Percentiles rank a stretch among this genome's conserved stretches.
phyloP scores from a whole-genome alignment of 768 basidiomycete species.

The Suillus clintonianus region DNA sequence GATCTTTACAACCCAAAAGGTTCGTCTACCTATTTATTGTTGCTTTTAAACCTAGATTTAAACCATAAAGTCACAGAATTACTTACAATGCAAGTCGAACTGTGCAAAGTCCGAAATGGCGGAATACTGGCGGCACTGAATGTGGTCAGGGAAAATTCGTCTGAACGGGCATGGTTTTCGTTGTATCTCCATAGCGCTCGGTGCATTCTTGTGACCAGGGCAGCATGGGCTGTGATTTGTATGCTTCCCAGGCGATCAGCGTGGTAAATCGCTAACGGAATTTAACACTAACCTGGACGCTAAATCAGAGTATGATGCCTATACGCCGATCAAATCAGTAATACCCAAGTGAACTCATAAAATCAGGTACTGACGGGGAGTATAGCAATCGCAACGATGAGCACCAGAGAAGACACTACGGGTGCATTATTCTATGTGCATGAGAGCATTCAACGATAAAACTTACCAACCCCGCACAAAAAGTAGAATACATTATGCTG shows the following conservation, averaged over 20 bases:
- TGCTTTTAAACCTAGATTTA: not conserved
- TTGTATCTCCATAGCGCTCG: not conserved
- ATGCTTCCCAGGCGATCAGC: not conserved
- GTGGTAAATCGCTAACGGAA: not conserved
- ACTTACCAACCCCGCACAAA: not conserved
- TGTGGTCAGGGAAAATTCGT: not conserved
- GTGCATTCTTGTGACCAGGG: not conserved
- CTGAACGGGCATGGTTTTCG: not conserved
- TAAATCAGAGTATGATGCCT: not conserved
- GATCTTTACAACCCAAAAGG: not conserved
- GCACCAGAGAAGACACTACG: not conserved
- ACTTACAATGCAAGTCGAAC: not conserved
- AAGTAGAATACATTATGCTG: slow-evolving; percentile 1
- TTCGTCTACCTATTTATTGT: not conserved
- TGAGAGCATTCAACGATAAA: not conserved
- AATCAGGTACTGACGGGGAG: not conserved
- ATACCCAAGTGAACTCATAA: not conserved
- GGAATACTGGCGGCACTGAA: not conserved
- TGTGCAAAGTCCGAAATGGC: not conserved
- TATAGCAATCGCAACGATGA: not conserved
- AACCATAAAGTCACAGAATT: not conserved
- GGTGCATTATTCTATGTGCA: not conserved
- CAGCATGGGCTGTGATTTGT: not conserved
- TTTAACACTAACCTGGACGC: not conserved
- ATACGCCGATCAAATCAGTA: not conserved